Conservation (phyloP, 805 yeast genomes). For the Saturnispora besseyi region DNA sequence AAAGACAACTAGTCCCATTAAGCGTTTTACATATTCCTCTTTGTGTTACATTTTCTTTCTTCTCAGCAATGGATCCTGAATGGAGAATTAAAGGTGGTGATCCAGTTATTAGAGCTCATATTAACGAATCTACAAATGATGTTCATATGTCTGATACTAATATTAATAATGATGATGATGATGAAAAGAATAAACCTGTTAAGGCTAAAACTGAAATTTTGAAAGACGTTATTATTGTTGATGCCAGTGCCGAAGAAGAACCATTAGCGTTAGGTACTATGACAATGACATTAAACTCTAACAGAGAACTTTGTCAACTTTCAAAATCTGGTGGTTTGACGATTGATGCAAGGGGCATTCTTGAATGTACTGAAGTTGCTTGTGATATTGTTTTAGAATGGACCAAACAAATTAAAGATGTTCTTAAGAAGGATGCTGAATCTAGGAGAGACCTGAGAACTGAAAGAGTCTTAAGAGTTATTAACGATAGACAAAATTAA, state of each 20-base stretch:
- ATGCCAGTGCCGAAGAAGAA: slow-evolving; percentile 75
- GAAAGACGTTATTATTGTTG: slow-evolving; percentile 57
- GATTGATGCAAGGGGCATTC: slow-evolving; percentile 58
- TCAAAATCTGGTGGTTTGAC: slow-evolving; percentile 86
- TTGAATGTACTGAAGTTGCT: slow-evolving; percentile 64
- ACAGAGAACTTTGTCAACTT: slow-evolving; percentile 84
- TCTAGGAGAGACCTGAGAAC: slow-evolving; percentile 15
- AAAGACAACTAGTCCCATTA: slow-evolving; percentile 79
- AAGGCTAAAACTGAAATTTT: slow-evolving; percentile 31
- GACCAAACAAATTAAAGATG: slow-evolving; percentile 53
- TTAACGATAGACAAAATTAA: slow-evolving; percentile 22
- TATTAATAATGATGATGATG: not conserved
- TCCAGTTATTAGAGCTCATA: slow-evolving; percentile 5
- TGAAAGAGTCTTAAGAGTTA: slow-evolving; percentile 25
- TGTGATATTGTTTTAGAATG: slow-evolving; percentile 50
- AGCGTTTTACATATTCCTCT: slow-evolving; percentile 84
- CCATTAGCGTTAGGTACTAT: slow-evolving; percentile 64
- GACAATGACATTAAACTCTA: slow-evolving; percentile 81
- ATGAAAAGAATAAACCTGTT: not conserved
- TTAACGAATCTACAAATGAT: slow-evolving; percentile 1
- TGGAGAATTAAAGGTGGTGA: slow-evolving; percentile 55
- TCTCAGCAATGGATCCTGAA: slow-evolving; percentile 55
- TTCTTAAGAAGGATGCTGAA: slow-evolving; percentile 45
- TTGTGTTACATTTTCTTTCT: slow-evolving; percentile 83
- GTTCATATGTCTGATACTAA: slow-evolving; percentile 3